Base-by-base conservation (phyloP, 306 rosid genomes). In the Gynostemma pentaphyllum region DNA sequence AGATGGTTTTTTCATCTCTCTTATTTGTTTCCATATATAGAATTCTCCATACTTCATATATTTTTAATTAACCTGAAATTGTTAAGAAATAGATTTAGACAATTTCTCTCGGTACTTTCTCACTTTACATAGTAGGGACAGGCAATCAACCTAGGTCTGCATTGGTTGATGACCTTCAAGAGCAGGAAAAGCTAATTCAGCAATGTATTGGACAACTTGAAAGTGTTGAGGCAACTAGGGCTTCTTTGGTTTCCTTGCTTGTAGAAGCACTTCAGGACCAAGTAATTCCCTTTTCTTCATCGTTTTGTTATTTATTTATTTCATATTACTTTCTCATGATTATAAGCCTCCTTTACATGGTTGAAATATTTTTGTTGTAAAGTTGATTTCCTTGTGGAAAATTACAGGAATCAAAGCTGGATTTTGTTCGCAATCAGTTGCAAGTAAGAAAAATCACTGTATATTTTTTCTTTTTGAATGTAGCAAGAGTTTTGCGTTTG, bases 191-290 rank as follows among this genome's bases (percentile, higher is more conserved):
- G 52, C 57, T 72, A 59, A 81, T 89, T 71, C 74, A 69, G 26
- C 76, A 75, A 57, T 86, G 79, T 68, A 74, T 89, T 68, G 83
- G 67, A 55, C 79, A 80, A 42, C 90, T 89, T 51, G 92, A 82
- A 74, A 78, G 73, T 36, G 75, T 67, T 0, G 85, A 79, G 74
- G 80, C 86, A 79, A 76, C 82, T 34, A 82, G 97, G 75, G 71
- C 68, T 75, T 70, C 87, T 39, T 76, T 89, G 83, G 78, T 82
- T 79, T 84, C 70, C 34, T 78, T 75, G 69, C 92, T 89, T 47
- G 80, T 77, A 75, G 92, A 80, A 70, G 97, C 95, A 36, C 87
- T 89, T 75, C 92, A 76, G 62, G 97, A 86, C 55, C 95, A 89
- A 46, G 96, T 89, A 70, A 57, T 60, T 34, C 51, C 67, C 45